Conservation (phyloP, 345 rosid species). For the Cardamine resedifolia region DNA sequence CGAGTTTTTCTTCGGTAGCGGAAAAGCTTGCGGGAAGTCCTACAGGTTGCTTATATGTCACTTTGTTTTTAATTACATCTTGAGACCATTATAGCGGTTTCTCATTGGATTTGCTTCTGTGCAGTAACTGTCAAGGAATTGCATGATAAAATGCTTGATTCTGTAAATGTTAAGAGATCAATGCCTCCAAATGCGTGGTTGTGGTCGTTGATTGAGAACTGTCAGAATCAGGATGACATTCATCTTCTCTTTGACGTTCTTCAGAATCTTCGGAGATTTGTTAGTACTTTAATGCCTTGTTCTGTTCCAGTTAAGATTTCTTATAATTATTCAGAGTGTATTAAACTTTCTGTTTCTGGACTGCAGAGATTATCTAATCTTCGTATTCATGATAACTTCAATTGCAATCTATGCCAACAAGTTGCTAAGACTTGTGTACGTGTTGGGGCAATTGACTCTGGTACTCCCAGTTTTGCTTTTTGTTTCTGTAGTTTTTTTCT, state of each 20-base stretch:
- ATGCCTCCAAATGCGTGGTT: constrained; percentile 86
- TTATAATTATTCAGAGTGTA: background rate
- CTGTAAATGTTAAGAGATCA: constrained; percentile 57
- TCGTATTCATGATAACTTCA: constrained; percentile 74
- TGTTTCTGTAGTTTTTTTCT: background rate
- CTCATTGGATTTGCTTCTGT: constrained; percentile 20
- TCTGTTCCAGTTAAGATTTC: background rate
- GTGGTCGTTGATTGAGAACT: constrained; percentile 73
- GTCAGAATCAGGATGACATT: constrained; percentile 65
- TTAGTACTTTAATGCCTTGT: constrained; percentile 39
- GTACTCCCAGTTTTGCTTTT: constrained; percentile 42
- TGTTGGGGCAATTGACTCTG: constrained; percentile 70
- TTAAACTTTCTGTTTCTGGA: constrained; percentile 14
- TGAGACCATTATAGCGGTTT: background rate
- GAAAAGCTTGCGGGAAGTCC: constrained; percentile 34
- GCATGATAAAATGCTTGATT: constrained; percentile 57
- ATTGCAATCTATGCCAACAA: constrained; percentile 79
- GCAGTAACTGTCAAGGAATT: constrained; percentile 78
- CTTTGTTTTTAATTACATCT: background rate
- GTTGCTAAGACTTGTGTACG: constrained; percentile 73
- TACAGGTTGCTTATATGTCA: constrained; percentile 46
- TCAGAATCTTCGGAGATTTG: constrained; percentile 74
- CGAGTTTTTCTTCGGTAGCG: constrained; percentile 43
- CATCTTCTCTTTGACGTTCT: constrained; percentile 64
- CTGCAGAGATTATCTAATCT: constrained; percentile 82